Evolutionary conservation across 2,329 filamentous ascomycete species (phyloP), one percentile per base, ranked within the genome.

Genomic region (Claviceps sorghi): DNA sequence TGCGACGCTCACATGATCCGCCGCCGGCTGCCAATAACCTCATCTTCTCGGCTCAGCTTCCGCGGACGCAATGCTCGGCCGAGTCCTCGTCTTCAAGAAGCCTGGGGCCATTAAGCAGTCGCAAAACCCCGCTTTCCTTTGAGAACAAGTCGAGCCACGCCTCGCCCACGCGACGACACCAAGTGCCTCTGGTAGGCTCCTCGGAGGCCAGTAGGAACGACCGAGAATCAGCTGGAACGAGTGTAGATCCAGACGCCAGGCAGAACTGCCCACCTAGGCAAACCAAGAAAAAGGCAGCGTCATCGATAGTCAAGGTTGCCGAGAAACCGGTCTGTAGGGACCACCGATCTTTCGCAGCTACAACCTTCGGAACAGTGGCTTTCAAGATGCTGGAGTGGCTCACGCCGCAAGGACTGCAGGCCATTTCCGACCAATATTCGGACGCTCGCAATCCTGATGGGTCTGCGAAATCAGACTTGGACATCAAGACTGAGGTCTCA

Each of bases 321-420:
- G 77, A 80, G 56, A 68, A 69, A 41, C 69, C 72, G 1, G 61
- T 68, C 11, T 75, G 66, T 57, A 79, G 76, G 54, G 78, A 82
- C 56, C 74, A 81, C 57, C 70, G 78, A 6, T 81, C 78, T 0
- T 80, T 82, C 59, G 75, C 78, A 8, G 78, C 78, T 7, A 82
- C 82, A 56, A 68, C 83, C 8, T 84, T 85, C 58, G 79, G 75
- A 7, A 83, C 81, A 0, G 77, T 78, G 11, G 76, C 82, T 11
- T 81, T 84, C 64, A 83, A 81, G 59, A 84, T 84, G 79, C 60
- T 85, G 3, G 82, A 85, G 62, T 85, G 80, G 81, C 67, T 85
- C n/a, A 80, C 80, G 1, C 80, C 80, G 0, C 72, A 72, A 52
- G 75, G 72, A n/a, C 62, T 80, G 4, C 71, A 73, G 21, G 67